Base-by-base conservation (phyloP, 345 rosid genomes). In the Citrus unshiu region DNA sequence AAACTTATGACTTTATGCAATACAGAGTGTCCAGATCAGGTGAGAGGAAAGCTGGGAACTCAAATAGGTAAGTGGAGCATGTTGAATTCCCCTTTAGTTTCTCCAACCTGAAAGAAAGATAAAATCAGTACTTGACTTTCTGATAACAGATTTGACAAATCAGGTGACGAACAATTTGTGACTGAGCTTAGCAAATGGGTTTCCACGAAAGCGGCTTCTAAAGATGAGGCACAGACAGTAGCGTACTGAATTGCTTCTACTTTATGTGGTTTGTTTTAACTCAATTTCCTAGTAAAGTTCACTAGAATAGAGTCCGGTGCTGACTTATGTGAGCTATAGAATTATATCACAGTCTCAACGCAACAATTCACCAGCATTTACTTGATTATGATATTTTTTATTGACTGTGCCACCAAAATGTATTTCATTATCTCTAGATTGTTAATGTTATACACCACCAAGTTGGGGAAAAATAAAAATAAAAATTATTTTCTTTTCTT, bases 161-260 rank as follows among this genome's bases (percentile, higher is more conserved):
- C 91, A 59, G 93, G 92, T 51, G 89, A 92, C 49, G 88, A 89
- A 60, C 94, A 87, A 82, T 92, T 92, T 80, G 91, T 82, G 81
- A 88, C 91, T 77, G 97, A 89, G 83, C 82, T 92, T 79, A 86
- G 93, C 85, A 89, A 90, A 84, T 90, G 96, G 96, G 84, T 89
- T 76, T 89, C 89, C 93, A 90, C 80, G 96, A 90, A 87, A 88
- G 94, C 91, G 94, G 64, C 93, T 89, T 82, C 78, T 92, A 54
- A 88, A 89, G 96, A 94, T 86, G 79, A 81, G 83, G 13, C 54
- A 43, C 80, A 75, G 7, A 39, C 5, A 32, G 30, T 54, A 7
- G 43, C 21, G 30, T 30, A 24, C 40, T 9, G 39, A 71, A 27
- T 54, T 71, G 24, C 56, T 71, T 71, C 40, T 54, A 19, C 56